Base-by-base conservation (phyloP, 768 basidiomycete genomes). In the Auriscalpium orientale region DNA sequence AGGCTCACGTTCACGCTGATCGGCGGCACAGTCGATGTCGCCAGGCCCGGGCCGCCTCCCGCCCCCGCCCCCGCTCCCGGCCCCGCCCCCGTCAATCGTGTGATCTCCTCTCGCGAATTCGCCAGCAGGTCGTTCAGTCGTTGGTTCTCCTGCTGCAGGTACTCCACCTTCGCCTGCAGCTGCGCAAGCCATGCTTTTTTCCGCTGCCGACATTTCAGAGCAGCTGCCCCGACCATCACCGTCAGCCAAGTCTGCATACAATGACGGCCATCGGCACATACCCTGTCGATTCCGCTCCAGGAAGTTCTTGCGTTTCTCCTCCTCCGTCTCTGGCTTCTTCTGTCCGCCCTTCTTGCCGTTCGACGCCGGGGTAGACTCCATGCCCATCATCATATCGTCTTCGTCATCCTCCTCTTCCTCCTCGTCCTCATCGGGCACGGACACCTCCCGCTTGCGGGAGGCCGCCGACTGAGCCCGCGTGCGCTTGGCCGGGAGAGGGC, bases 111-210 rank as follows among this genome's bases (percentile, higher is more conserved):
- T 44, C 91, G 84, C 16, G 94, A 86, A 6, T 87, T 82, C 38
- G 90, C 85, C 28, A 98, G 84, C 9, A 93, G 93, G 9, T 82
- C 78, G 35, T 90, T 87, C 22, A 99, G 83, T 21, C 91, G 85
- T 69, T 98, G 95, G 72, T 99, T 99, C 72, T 99, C 97, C 61
- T 87, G 84, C n/a, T 80, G 76, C 43, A 99, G 81, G 62, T 77
- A 89, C 68, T 99, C 97, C 71, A 95, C 93, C 66, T 95, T 95
- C 43, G 87, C 83, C 70, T 99, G 97, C 16, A 99, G 78, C 59
- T 90, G 86, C 33, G 85, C 79, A 13, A 98, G 81, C 97, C 97
- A 99, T 5, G 93, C 93, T 71, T 99, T 99, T 74, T 99, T 99
- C 56, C 97, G 89, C 68, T 99, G 97, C 37, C 97, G 92, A 72